These are phyloP conservation scores for Grosmannia clavigera DNA, from an alignment of 2,329 filamentous ascomycete species.

Conservation along the genomic window DNA sequence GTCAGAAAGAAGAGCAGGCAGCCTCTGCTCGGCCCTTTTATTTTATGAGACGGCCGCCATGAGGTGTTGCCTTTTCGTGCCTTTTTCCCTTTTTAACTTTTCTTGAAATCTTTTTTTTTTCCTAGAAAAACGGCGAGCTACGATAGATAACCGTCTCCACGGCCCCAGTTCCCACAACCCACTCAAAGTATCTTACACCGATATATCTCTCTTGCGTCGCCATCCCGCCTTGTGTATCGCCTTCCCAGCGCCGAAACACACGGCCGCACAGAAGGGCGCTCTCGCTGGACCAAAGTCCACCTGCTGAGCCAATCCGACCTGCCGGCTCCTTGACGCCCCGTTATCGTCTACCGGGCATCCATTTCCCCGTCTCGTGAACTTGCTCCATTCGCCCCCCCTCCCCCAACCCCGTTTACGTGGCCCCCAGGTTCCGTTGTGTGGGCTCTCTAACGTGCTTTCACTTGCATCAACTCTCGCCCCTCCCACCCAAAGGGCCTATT, in stretches of 20 bases:
- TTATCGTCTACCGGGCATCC: not conserved
- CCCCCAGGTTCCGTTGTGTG: conserved; percentile 1
- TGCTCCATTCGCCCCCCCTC: not conserved
- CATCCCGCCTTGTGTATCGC: not conserved
- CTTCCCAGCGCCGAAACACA: not conserved
- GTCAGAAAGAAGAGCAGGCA: not conserved
- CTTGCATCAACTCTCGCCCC: conserved; percentile 2
- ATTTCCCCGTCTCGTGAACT: not conserved
- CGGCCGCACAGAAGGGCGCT: not conserved
- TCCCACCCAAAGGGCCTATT: conserved; percentile 2
- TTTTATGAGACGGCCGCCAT: not conserved
- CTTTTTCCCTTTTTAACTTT: too few species aligned
- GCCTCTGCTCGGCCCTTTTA: not conserved
- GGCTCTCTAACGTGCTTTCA: conserved; percentile 4
- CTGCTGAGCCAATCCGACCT: not conserved
- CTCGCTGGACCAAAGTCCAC: not conserved
- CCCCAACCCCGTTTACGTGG: not conserved
- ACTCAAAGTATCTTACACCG: not conserved
- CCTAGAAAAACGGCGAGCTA: not conserved
- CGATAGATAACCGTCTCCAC: not conserved
- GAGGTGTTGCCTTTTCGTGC: not conserved
- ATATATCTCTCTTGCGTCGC: not conserved
- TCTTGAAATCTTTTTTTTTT: too few species aligned
- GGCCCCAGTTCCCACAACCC: not conserved
- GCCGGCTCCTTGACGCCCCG: not conserved